A percentile compares a stretch with the other conserved stretches of the same genome.
Conservation (phyloP, 805 yeast species). For the Monosporozyma aerobia region DNA sequence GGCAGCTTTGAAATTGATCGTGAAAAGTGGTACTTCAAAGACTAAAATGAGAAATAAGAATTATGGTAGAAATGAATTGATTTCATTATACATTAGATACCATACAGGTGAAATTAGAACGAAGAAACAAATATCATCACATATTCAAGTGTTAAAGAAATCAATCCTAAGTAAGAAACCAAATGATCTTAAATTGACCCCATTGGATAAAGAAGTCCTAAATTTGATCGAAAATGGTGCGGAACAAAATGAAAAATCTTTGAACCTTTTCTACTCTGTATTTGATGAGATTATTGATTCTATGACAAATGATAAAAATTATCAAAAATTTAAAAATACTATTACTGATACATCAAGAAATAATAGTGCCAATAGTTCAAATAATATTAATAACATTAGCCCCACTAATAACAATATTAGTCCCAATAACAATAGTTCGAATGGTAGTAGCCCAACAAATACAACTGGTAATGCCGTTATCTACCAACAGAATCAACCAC, state of each 20-base stretch:
- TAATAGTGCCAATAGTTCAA: neutral
- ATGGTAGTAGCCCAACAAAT: neutral
- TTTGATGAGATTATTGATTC: constrained; percentile 23
- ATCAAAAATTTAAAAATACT: neutral
- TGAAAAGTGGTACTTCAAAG: constrained; percentile 80
- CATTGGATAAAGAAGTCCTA: constrained; percentile 22
- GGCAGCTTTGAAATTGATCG: constrained; percentile 74
- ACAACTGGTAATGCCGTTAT: neutral
- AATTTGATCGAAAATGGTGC: constrained; percentile 29
- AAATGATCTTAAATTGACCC: constrained; percentile 16
- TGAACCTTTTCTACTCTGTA: constrained; percentile 17
- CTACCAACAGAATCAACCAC: neutral
- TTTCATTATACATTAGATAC: constrained; percentile 70
- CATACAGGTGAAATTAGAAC: constrained; percentile 77
- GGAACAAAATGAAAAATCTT: constrained; percentile 20
- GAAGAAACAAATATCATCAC: constrained; percentile 88
- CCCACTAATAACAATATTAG: neutral
- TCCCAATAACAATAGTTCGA: neutral
- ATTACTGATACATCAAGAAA: neutral
- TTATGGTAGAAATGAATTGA: constrained; percentile 92
- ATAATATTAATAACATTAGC: no score
- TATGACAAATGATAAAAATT: neutral
- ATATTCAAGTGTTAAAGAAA: constrained; percentile 92
- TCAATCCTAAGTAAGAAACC: constrained; percentile 24
- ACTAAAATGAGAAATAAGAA: constrained; percentile 76